These are phyloP conservation scores for Juglanconis oblonga DNA, from an alignment of 2,329 filamentous ascomycete species.

Conservation along the genomic window DNA sequence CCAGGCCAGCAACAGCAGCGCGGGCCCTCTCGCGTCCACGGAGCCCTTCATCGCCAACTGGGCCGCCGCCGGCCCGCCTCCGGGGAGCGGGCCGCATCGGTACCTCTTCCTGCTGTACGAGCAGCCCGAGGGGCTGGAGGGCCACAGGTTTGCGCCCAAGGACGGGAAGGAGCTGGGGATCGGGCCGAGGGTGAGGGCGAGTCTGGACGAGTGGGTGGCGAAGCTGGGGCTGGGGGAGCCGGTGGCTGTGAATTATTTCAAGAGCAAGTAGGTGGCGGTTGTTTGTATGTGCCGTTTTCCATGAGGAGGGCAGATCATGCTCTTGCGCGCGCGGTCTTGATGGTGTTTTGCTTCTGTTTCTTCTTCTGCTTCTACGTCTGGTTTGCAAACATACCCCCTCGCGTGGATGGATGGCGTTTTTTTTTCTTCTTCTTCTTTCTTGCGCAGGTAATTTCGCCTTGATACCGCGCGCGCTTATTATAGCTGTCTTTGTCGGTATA, in stretches of 20 bases:
- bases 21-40: conserved; percentile 11
- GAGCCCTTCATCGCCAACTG: conserved; percentile 34
- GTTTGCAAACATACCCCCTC: too few species aligned
- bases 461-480: too few species aligned
- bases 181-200: neutral
- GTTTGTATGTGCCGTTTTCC: too few species aligned
- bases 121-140: conserved; percentile 26
- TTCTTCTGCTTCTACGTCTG: too few species aligned
- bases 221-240: conserved; percentile 8
- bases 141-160: conserved; percentile 3
- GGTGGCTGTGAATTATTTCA: conserved; percentile 7
- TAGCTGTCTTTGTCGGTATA: too few species aligned
- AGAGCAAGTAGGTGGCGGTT: neutral
- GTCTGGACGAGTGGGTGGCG: conserved; percentile 9
- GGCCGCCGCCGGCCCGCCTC: conserved; percentile 45
- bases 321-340: too few species aligned
- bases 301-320: too few species aligned
- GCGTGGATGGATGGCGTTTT: too few species aligned
- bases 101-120: conserved; percentile 49
- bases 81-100: conserved; percentile 42
- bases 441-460: too few species aligned
- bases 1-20: neutral
- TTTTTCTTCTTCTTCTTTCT: too few species aligned
- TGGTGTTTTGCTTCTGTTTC: too few species aligned
- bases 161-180: conserved; percentile 1